A percentile compares a stretch with the other conserved stretches of the same genome.
These are phyloP conservation scores for Phytophthora colocasiae DNA, from an alignment of 352 stramenopile species.

Conservation along the genomic window DNA sequence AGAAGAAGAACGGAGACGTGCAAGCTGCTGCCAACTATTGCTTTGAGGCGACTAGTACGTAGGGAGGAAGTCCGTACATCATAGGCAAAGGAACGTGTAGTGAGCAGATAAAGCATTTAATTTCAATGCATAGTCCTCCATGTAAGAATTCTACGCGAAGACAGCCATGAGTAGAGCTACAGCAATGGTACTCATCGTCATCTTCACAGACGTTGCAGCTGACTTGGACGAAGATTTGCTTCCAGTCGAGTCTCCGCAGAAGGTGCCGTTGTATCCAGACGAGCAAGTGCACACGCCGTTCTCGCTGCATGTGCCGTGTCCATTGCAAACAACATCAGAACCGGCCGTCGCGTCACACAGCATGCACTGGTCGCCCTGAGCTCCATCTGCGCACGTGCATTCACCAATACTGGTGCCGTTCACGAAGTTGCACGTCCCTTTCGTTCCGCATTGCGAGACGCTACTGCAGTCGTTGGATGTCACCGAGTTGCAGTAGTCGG, in stretches of 20 bases:
- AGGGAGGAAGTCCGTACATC: neutral
- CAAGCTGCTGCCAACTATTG: slow-evolving; percentile 73
- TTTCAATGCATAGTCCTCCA: slow-evolving; percentile 14
- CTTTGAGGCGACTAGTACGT: slow-evolving; percentile 52
- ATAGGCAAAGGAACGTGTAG: slow-evolving; percentile 12
- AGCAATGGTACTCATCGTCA: slow-evolving; percentile 22
- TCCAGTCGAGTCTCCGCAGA: slow-evolving; percentile 49
- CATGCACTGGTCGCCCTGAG: slow-evolving; percentile 70
- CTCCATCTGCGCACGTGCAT: slow-evolving; percentile 60
- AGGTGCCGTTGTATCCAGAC: slow-evolving; percentile 66
- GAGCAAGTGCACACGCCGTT: slow-evolving; percentile 62
- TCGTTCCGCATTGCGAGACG: slow-evolving; percentile 68
- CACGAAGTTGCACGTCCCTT: slow-evolving; percentile 55
- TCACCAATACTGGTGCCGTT: slow-evolving; percentile 37
- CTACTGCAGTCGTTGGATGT: slow-evolving; percentile 79
- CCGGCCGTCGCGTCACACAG: slow-evolving; percentile 53
- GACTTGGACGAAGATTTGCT: slow-evolving; percentile 21
- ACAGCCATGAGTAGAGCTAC: slow-evolving; percentile 23
- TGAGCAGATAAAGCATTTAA: slow-evolving; percentile 25
- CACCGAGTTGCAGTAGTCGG: slow-evolving; percentile 56
- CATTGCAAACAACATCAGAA: slow-evolving; percentile 47
- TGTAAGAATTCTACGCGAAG: slow-evolving; percentile 37
- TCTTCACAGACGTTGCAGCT: slow-evolving; percentile 13
- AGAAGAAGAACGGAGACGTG: slow-evolving; percentile 61
- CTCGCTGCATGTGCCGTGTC: slow-evolving; percentile 57